These are phyloP conservation scores for Xanthoconium stramineum DNA, from an alignment of 768 basidiomycete species.

Conservation along the genomic window DNA sequence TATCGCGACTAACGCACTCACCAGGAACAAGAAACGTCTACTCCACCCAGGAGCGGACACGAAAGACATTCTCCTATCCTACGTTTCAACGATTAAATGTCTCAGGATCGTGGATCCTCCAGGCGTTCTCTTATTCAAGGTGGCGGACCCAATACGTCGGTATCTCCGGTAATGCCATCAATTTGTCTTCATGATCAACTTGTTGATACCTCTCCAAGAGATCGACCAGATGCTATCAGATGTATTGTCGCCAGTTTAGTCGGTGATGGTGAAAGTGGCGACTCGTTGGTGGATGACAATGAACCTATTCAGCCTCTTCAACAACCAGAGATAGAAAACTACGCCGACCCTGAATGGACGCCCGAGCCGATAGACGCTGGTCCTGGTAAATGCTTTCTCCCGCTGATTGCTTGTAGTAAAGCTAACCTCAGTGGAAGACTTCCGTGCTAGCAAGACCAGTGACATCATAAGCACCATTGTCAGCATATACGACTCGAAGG, in stretches of 20 bases:
- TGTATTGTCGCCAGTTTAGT: constrained; percentile 91
- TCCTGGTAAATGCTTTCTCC: constrained; percentile 54
- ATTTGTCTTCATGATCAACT: background rate
- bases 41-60: constrained; percentile 97
- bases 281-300: constrained; percentile 80
- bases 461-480: constrained; percentile 96
- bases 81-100: constrained; percentile 90
- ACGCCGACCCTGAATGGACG: constrained; percentile 88
- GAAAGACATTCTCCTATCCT: constrained; percentile 82
- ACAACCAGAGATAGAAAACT: constrained; percentile 78
- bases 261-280: constrained; percentile 77
- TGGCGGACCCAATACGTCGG: constrained; percentile 86
- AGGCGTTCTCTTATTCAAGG: constrained; percentile 89
- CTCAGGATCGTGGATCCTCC: constrained; percentile 88
- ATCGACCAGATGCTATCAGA: constrained; percentile 88
- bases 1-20: constrained; percentile 2
- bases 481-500: constrained; percentile 96
- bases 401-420: background rate
- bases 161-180: constrained; percentile 69
- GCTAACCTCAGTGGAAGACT: constrained; percentile 51
- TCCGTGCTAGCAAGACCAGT: constrained; percentile 84
- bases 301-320: constrained; percentile 78
- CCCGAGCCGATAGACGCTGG: constrained; percentile 97
- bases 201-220: constrained; percentile 40
- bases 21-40: constrained; percentile 79